Evolutionary conservation across 345 rosid species (phyloP), one percentile per base, ranked within the genome.

Genomic region (Dovyalis caffra): DNA sequence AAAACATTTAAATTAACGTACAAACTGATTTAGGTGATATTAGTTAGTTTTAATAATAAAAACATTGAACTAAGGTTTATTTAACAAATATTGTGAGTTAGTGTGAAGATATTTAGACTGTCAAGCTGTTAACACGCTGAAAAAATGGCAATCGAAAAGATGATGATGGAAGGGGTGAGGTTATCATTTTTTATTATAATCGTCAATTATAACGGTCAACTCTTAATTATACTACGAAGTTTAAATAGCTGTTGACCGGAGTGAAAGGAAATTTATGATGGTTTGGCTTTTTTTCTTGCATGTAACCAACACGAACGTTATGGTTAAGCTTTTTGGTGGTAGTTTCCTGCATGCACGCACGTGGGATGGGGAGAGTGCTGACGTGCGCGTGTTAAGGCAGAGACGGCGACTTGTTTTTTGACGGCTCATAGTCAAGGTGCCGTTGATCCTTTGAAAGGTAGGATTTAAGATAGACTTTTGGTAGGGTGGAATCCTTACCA

Each of bases 131-230:
- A n/a, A n/a, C n/a, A n/a, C n/a, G 45, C 10, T 10, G 3, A 10
- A 11, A 40, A 40, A 40, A 8, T 6, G 57, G 0, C 0, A 0
- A 0, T n/a, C 3, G 11, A 53, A 20, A n/a, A n/a, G 28, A 3
- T 2, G 28, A 0, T 53, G 5, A n/a, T 1, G 60, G 25, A 12
- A 0, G 0, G 14, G 26, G 60, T 53, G 60, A 3, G 26, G 10
- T 53, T 53, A 8, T n/a, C 12, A n/a, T n/a, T 53, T 53, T 53
- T 53, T n/a, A 8, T 2, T 1, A 7, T 20, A 0, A 0, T 20
- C 6, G 57, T 20, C 7, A 21, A 21, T 11, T 8, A n/a, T 8
- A 23, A 56, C 26, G 28, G 61, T 56, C 61, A 56, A 23, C 61
- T 56, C 28, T 23, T 21, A 56, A 23, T 23, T 56, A 23, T n/a